Evolutionary conservation across 2,329 filamentous ascomycete genomes (phyloP), one percentile per base, ranked within the genome.

Genomic region (Metarhizium sp.): DNA sequence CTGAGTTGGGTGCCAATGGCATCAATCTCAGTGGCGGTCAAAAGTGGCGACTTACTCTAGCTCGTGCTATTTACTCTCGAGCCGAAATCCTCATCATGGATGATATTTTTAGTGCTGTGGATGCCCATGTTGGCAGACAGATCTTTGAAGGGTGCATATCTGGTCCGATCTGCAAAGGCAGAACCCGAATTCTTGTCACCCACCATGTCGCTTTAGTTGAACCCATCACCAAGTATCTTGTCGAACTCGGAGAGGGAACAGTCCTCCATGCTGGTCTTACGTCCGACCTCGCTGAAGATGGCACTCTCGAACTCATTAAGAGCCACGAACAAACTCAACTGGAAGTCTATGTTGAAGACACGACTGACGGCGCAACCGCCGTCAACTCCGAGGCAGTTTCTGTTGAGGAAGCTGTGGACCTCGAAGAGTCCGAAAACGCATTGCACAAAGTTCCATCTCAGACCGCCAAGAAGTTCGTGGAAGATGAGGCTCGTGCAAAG

Each of bases 11-110:
- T 11, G 87, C 88, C 2, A 92, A 92, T 59, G 90, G 90, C 6
- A 88, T 94, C 62, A 92, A 92, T 61, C 74, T 95, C 6, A 90
- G 86, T 58, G 90, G 90, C 59, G 90, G 90, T 0, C 90, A 95
- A 69, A 84, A 88, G 64, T 92, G 89, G 87, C 81, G 90, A 53
- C 79, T 94, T 36, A 89, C 87, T 0, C 83, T 95, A 61, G 90
- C 89, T 2, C 78, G 90, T 50, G 88, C 89, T 1, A 75, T 94
- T 18, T 94, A 94, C 68, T 92, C 88, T 2, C 78, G 88, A 14
- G 88, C 87, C 1, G 85, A 86, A 0, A 85, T 91, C 59, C 73
- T 95, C 5, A 74, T 94, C 18, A 76, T 94, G 63, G 90, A 95
- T 66, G 90, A 95, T 64, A 88, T 92, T 45, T 92, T 95, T 67